Conservation (phyloP, 129 eudicot species). For the Centrapalus pauciflorus region DNA sequence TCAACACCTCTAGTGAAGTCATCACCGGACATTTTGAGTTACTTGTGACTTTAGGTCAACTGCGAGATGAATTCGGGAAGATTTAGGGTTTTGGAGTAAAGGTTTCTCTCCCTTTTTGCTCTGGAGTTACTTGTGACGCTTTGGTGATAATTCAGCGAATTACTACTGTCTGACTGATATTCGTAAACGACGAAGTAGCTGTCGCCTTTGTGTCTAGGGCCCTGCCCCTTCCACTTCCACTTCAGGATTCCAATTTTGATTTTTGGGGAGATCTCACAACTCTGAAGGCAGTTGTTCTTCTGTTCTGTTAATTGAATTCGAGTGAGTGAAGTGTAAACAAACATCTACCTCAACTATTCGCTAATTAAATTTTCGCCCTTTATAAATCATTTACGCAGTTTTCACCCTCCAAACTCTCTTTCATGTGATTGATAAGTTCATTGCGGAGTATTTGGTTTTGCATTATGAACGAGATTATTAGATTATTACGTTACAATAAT, state of each 20-base stretch:
- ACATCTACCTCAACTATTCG: neutral
- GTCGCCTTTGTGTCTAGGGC: conserved; percentile 10
- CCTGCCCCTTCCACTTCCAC: too few relatives aligned
- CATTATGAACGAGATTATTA: neutral
- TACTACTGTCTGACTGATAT: neutral
- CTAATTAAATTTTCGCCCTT: neutral
- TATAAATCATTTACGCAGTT: neutral
- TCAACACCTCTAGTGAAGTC: conserved; percentile 68
- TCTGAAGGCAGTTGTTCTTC: too few relatives aligned
- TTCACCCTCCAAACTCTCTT: neutral
- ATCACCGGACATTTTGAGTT: conserved; percentile 21
- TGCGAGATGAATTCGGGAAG: neutral
- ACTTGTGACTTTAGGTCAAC: neutral
- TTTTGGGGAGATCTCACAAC: neutral
- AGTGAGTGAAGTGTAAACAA: too few relatives aligned
- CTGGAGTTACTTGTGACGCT: conserved; percentile 20
- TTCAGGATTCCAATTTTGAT: neutral
- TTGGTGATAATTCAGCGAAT: neutral
- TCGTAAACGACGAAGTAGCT: conserved; percentile 5
- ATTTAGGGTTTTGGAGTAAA: conserved; percentile 3
- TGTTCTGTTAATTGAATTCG: too few relatives aligned
- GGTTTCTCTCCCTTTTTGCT: neutral
- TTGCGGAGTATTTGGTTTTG: too few relatives aligned
- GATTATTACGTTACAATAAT: too few relatives aligned
- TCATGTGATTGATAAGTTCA: too few relatives aligned